These are phyloP conservation scores for Malus sylvestris DNA, from an alignment of 306 rosid genomes.

Conservation along the genomic window DNA sequence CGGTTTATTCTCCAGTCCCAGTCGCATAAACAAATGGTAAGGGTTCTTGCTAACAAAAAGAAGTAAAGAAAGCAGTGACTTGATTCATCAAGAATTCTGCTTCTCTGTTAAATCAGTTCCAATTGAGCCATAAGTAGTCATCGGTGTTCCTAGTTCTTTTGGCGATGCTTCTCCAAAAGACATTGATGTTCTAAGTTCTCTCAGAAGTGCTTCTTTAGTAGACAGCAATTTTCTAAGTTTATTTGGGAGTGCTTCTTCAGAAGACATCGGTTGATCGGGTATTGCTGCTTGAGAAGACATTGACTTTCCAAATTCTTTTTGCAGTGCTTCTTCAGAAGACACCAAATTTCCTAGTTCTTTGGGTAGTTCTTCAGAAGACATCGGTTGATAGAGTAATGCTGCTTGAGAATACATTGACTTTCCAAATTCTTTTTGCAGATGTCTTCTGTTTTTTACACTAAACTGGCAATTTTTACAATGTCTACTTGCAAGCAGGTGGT, in stretches of 20 bases:
- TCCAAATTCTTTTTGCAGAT: not conserved
- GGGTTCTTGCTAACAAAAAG: not conserved
- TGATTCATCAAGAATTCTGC: not conserved
- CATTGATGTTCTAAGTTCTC: not conserved
- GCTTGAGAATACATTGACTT: too few relatives aligned
- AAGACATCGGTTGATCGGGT: not conserved
- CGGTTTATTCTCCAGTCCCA: not conserved
- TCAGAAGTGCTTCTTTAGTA: not conserved
- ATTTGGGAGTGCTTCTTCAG: not conserved
- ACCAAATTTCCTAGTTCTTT: not conserved
- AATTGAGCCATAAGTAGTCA: conserved; percentile 1
- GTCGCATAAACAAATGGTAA: not conserved
- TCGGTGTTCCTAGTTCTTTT: not conserved
- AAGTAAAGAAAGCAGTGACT: not conserved
- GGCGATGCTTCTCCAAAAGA: not conserved
- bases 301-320: not conserved
- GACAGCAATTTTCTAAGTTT: not conserved
- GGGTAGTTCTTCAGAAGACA: not conserved
- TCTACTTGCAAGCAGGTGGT: conserved; percentile 41
- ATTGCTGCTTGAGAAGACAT: not conserved
- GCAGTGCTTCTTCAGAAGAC: not conserved
- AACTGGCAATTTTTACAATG: not conserved
- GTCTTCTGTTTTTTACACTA: not conserved
- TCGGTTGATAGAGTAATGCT: not conserved
- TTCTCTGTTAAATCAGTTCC: not conserved